phyloP scores from a whole-genome alignment of 495 filamentous ascomycete species.

The Neurospora intermedia region DNA sequence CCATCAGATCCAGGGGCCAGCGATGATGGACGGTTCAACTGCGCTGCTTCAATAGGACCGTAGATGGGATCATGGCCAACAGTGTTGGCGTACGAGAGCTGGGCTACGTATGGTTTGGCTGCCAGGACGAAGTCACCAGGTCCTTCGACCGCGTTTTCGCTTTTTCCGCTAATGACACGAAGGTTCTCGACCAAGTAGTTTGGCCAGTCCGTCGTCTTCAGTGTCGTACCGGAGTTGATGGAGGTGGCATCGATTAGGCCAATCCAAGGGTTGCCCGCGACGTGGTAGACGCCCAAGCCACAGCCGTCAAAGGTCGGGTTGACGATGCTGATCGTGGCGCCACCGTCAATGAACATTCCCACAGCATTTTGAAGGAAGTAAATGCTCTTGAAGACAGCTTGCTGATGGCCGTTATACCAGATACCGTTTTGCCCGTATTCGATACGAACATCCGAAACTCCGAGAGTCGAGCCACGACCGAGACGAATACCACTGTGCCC shows the following conservation, averaged over 20 bases:
- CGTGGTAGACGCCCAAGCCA: conserved; percentile 46
- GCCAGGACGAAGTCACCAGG: conserved; percentile 17
- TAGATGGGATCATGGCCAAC: conserved; percentile 51
- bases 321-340: conserved; percentile 42
- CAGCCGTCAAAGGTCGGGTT: conserved; percentile 43
- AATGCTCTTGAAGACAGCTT: conserved; percentile 60
- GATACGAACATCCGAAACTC: conserved; percentile 25
- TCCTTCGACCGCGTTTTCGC: conserved; percentile 26
- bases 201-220: conserved; percentile 26
- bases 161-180: neutral
- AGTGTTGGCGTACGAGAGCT: conserved; percentile 41
- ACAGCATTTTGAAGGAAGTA: conserved; percentile 46
- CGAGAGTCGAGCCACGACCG: conserved; percentile 38
- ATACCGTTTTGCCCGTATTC: conserved; percentile 34
- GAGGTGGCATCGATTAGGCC: conserved; percentile 28
- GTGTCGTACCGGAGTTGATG: conserved; percentile 29
- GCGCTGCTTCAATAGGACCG: conserved; percentile 30
- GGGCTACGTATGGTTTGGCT: conserved; percentile 16
- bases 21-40: conserved; percentile 13
- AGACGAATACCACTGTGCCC: conserved; percentile 56
- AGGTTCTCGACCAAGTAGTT: conserved; percentile 34
- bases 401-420: conserved; percentile 54
- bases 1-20: conserved; percentile 20
- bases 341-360: conserved; percentile 51
- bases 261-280: conserved; percentile 31